Evolutionary conservation across 805 yeast genomes (phyloP), one percentile per base, ranked within the genome.

Genomic region (Blastobotrys chiropterorum): DNA sequence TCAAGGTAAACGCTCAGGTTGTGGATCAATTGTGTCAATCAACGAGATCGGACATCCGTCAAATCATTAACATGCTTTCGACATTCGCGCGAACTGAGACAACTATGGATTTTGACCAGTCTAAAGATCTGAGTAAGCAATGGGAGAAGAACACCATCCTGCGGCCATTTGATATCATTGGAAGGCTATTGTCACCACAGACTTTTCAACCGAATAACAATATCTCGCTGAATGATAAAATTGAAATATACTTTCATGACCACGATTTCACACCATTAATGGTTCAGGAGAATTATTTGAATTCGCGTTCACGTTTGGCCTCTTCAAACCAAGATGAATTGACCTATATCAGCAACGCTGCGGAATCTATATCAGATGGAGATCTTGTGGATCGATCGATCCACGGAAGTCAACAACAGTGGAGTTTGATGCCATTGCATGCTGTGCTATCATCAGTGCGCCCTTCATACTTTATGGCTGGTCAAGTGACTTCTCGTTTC

Each of bases 61-160:
- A 94, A 67, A 89, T 94, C 64, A 87, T 94, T 57, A 94, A 92
- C 64, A 70, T 94, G 56, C 73, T 94, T 64, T 85, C 96, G 1
- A 86, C 96, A 0, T 92, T 85, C 31, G 80, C 96, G 1, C 79
- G 79, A 53, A 86, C 96, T 0, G 81, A 83, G 46, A 82, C 80
- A 52, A 65, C 67, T 13, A 78, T 94, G 63, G 81, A 81, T 43
- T 77, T 76, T 53, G 78, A 74, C n/a, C 80, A 86, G 56, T 75
- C 86, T n/a, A 74, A 75, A 52, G 76, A 78, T 41, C 78, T 88
- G 31, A 70, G 85, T 3, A 72, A 76, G 51, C 72, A 83, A 8
- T 92, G 97, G 96, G 85, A 88, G 64, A 94, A 94, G 68, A 90
- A 90, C 64, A 80, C 87, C n/a, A 80, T 89, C 15, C 73, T 94